Conservation (phyloP, 805 yeast genomes). For the Zygosaccharomyces bisporus region DNA sequence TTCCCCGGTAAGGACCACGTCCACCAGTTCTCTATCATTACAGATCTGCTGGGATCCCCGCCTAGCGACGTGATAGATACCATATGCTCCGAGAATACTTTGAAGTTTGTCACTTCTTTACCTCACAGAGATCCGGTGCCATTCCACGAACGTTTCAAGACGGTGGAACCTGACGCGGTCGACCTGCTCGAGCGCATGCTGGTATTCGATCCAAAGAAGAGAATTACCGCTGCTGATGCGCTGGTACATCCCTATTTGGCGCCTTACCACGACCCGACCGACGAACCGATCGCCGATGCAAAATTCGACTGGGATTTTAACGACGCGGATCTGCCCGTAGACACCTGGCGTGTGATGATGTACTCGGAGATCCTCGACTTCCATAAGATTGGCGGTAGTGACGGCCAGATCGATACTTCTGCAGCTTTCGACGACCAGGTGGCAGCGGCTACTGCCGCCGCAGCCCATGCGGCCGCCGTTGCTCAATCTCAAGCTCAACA, state of each 20-base stretch:
- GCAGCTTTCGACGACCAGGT: conserved; percentile 38
- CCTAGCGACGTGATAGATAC: conserved; percentile 95
- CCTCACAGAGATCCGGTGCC: conserved; percentile 94
- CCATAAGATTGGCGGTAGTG: conserved; percentile 73
- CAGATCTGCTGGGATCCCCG: conserved; percentile 94
- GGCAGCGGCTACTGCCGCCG: conserved; percentile 38
- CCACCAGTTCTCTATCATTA: conserved; percentile 94
- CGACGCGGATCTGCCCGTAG: conserved; percentile 96
- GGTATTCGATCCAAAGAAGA: conserved; percentile 89
- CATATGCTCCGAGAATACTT: conserved; percentile 91
- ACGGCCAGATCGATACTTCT: conserved; percentile 35
- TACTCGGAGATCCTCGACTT: conserved; percentile 94
- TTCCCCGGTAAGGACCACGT: conserved; percentile 99
- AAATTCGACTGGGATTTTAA: conserved; percentile 98
- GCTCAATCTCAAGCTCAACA: conserved; percentile 28
- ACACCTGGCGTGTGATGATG: conserved; percentile 99
- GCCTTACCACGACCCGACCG: conserved; percentile 95
- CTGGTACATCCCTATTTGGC: conserved; percentile 86
- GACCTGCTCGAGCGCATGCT: conserved; percentile 86
- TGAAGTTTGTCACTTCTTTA: conserved; percentile 87
- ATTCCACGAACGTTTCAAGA: conserved; percentile 72
- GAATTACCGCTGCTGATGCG: conserved; percentile 90
- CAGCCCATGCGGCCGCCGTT: conserved; percentile 34
- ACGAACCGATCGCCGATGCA: conserved; percentile 91
- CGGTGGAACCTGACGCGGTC: conserved; percentile 79